Conservation (phyloP, 2,329 filamentous ascomycete species). For the Elsinoe perseae region DNA sequence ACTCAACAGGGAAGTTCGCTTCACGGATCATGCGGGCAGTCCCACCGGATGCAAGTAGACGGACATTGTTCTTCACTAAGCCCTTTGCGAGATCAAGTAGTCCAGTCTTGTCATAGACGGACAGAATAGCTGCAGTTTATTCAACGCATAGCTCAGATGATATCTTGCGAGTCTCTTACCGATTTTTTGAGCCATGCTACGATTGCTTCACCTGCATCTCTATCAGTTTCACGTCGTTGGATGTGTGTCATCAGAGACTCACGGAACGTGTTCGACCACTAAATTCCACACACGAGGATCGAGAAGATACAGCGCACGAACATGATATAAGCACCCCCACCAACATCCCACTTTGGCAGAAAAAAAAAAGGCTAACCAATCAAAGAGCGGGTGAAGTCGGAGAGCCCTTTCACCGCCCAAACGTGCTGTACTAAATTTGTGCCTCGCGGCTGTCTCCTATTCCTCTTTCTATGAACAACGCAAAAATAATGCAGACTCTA, state of each 20-base stretch:
- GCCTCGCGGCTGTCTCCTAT: slow-evolving; percentile 23
- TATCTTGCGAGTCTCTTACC: not conserved
- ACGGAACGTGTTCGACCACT: no score
- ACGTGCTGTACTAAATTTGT: slow-evolving; percentile 16
- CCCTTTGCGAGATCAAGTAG: slow-evolving; percentile 88
- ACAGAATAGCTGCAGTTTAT: slow-evolving; percentile 68
- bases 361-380: slow-evolving; percentile 7
- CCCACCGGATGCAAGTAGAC: slow-evolving; percentile 87
- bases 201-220: no score
- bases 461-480: slow-evolving; percentile 43
- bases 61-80: slow-evolving; percentile 79
- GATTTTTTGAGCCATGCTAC: slow-evolving; percentile 17
- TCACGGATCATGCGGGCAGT: slow-evolving; percentile 96
- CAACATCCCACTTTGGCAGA: slow-evolving; percentile 12
- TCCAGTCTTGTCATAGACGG: slow-evolving; percentile 98
- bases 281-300: no score
- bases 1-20: slow-evolving; percentile 92
- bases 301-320: not conserved
- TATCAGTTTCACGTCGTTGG: no score
- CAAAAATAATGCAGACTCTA: slow-evolving; percentile 43
- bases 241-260: no score
- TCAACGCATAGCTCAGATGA: slow-evolving; percentile 7
- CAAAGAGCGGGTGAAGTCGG: slow-evolving; percentile 16
- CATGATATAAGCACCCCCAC: not conserved
- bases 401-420: not conserved